Base-by-base conservation (phyloP, 805 yeast genomes). In the Yueomyces sp. region DNA sequence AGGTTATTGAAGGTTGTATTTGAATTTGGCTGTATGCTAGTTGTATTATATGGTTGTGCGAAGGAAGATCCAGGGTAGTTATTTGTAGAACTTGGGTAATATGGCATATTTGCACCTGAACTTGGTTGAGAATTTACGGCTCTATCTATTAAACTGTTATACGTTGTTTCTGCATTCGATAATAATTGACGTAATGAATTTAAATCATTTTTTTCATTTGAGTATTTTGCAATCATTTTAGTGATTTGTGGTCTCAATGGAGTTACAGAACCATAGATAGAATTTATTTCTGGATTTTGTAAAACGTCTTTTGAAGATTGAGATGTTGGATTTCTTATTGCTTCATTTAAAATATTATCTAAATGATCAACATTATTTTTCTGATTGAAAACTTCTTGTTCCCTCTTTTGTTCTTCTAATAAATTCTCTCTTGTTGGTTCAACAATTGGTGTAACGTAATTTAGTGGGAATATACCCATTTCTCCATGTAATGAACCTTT, bases 401-500 rank as follows among this genome's bases (percentile, higher is more conserved):
- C 87, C 46, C 66, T 62, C 49, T 66, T 63, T 31, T 56, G 50
- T 52, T 80, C 82, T 29, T 65, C 62, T 5, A 64, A 62, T 4
- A 81, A 47, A 49, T 87, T 88, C 41, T 72, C 71, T 2, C 74
- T 69, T 0, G 85, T 69, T 34, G 81, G 79, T 40, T 78, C 81
- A 1, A 79, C 74, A 4, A 87, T 65, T 2, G 87, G 87, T 0
- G 85, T 74, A 1, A 92, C 97, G 56, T 92, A 90, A 59, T 90
- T 90, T 46, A 85, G 72, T 0, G 98, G 98, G 62, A 90, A 87
- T 11, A 92, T 81, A 26, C 98, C 98, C 42, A 78, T 70, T 44
- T 72, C 73, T 1, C 96, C 96, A 44, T 74, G 71, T 42, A 90
- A 64, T 4, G 90, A 76, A 12, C 98, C 98, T 51, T 85, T 73